These are phyloP conservation scores for Orychophragmus violaceus DNA, from an alignment of 345 rosid species.

Conservation along the genomic window DNA sequence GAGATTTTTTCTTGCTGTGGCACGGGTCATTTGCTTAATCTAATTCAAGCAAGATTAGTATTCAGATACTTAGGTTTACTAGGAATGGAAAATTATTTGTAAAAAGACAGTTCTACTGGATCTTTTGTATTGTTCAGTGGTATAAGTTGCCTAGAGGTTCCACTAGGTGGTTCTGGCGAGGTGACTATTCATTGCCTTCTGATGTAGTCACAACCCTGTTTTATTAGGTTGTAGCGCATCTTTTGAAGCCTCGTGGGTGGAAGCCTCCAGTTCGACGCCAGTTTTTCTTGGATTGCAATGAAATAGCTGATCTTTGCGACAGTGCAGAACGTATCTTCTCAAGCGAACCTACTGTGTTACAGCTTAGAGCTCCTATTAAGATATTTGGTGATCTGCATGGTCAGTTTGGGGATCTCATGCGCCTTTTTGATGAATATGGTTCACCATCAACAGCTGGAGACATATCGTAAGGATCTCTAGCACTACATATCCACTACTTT, in stretches of 20 bases:
- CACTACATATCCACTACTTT: background rate
- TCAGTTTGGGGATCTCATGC: constrained; percentile 99
- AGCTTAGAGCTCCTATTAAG: constrained; percentile 81
- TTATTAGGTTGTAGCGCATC: constrained; percentile 69
- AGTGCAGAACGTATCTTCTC: constrained; percentile 79
- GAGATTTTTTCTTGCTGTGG: background rate
- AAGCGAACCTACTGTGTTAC: constrained; percentile 77
- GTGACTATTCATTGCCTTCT: constrained; percentile 4
- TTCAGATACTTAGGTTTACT: background rate
- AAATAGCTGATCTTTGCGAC: constrained; percentile 89
- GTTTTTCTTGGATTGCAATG: constrained; percentile 90
- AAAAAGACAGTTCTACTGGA: background rate
- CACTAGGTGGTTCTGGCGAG: background rate
- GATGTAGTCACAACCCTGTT: background rate
- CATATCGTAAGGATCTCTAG: constrained; percentile 65
- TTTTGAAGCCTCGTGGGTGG: constrained; percentile 95
- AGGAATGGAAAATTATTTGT: background rate
- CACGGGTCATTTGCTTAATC: background rate
- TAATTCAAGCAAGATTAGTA: background rate
- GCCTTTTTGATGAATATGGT: constrained; percentile 97
- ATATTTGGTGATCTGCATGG: constrained; percentile 97
- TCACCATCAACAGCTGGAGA: constrained; percentile 99
- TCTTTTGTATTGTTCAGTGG: background rate
- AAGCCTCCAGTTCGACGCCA: constrained; percentile 90
- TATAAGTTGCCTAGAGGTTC: background rate